Conservation (phyloP, 2,329 filamentous ascomycete genomes). For the Aspergillus brasiliensis region DNA sequence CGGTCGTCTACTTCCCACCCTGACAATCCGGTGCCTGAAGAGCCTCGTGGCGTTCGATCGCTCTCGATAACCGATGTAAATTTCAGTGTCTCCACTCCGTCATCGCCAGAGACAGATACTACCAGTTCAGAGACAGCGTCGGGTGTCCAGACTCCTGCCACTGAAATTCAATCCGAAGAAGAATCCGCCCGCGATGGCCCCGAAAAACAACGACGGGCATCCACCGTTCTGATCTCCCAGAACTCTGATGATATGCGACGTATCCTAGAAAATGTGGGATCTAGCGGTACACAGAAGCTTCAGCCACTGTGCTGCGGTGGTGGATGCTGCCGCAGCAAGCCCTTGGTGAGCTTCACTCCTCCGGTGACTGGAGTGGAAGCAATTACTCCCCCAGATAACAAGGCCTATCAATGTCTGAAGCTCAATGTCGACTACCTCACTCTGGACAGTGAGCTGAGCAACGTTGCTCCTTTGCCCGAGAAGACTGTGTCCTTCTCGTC, state of each 20-base stretch:
- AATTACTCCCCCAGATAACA: constrained; percentile 70
- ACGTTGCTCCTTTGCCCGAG: constrained; percentile 70
- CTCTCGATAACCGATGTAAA: constrained; percentile 38
- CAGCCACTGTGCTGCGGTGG: constrained; percentile 67
- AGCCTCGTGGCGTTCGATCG: constrained; percentile 43
- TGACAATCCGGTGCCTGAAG: constrained; percentile 51
- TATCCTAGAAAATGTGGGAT: constrained; percentile 56
- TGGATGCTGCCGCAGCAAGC: constrained; percentile 64
- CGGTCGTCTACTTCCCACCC: constrained; percentile 49
- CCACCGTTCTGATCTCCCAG: constrained; percentile 57
- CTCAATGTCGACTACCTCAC: constrained; percentile 76
- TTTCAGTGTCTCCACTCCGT: constrained; percentile 26
- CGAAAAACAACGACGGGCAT: constrained; percentile 45
- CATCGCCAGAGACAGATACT: constrained; percentile 37
- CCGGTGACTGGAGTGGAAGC: constrained; percentile 48
- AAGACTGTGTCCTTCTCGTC: constrained; percentile 69
- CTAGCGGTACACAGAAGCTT: constrained; percentile 60
- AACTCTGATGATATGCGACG: constrained; percentile 61
- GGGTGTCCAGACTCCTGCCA: constrained; percentile 39
- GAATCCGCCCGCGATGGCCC: constrained; percentile 22
- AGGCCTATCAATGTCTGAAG: constrained; percentile 77
- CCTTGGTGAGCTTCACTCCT: constrained; percentile 49
- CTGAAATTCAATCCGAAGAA: constrained; percentile 43
- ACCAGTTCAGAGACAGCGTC: constrained; percentile 42
- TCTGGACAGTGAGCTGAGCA: constrained; percentile 68